Conservation (phyloP, 1,139 yeast species). For the Blastobotrys petasosporus region DNA sequence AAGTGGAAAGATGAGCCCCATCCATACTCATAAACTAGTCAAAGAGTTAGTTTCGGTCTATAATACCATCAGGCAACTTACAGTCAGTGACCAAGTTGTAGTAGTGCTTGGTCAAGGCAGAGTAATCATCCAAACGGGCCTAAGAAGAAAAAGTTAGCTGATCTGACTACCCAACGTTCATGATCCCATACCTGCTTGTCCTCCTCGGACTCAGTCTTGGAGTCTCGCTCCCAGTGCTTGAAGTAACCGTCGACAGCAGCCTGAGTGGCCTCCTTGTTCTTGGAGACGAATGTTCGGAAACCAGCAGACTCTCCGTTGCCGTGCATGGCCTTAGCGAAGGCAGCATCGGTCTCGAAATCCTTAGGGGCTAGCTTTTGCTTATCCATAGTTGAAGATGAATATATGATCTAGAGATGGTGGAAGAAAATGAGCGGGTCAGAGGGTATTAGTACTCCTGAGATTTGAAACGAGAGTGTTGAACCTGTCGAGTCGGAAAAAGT, state of each 20-base stretch:
- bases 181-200: slow-evolving; percentile 63
- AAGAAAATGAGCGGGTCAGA: not conserved
- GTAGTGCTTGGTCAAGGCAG: slow-evolving; percentile 88
- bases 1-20: slow-evolving; percentile 99
- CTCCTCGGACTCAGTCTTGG: slow-evolving; percentile 59
- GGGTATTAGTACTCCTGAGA: not conserved
- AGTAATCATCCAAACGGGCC: slow-evolving; percentile 40
- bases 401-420: not conserved
- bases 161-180: not conserved
- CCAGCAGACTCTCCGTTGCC: slow-evolving; percentile 70
- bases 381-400: not conserved
- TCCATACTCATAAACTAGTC: slow-evolving; percentile 79
- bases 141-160: not conserved
- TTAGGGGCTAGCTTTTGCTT: slow-evolving; percentile 34
- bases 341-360: slow-evolving; percentile 36
- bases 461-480: not conserved
- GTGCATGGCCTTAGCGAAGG: slow-evolving; percentile 81
- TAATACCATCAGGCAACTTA: too few relatives aligned
- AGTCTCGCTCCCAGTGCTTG: slow-evolving; percentile 80
- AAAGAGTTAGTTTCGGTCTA: too few relatives aligned
- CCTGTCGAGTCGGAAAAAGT: not conserved
- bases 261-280: slow-evolving; percentile 71
- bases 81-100: slow-evolving; percentile 93
- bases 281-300: slow-evolving; percentile 65
- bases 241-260: slow-evolving; percentile 87